Percentiles rank a stretch among this genome's conserved stretches.
Evolutionary conservation across 805 yeast genomes (phyloP).

Genomic region (Yarrowia porcina): DNA sequence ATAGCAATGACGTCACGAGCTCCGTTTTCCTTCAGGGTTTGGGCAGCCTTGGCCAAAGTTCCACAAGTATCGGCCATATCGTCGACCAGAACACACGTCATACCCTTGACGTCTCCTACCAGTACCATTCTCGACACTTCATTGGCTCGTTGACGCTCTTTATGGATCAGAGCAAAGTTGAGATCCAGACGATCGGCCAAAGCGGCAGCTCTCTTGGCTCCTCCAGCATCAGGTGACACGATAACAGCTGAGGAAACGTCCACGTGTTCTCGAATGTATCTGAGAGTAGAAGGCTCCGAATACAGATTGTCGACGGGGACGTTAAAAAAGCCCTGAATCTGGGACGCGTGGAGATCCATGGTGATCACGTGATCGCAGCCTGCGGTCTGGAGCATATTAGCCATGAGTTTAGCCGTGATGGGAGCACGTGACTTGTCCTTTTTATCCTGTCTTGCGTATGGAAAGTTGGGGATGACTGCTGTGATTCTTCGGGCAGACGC

Average conservation of each 20-base stretch:
- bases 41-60: constrained; percentile 91
- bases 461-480: constrained; percentile 92
- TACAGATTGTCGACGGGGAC: constrained; percentile 94
- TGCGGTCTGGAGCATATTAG: constrained; percentile 85
- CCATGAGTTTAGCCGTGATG: constrained; percentile 90
- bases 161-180: constrained; percentile 92
- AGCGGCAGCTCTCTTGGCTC: constrained; percentile 95
- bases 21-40: constrained; percentile 71
- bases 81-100: constrained; percentile 82
- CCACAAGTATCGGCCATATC: constrained; percentile 99
- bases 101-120: constrained; percentile 87
- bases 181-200: constrained; percentile 88
- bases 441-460: constrained; percentile 96
- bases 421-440: constrained; percentile 96
- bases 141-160: constrained; percentile 91
- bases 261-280: constrained; percentile 69
- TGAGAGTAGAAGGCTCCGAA: constrained; percentile 87
- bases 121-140: constrained; percentile 93
- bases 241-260: constrained; percentile 61
- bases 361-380: constrained; percentile 96
- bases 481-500: constrained; percentile 94
- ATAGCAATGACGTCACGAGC: constrained; percentile 87
- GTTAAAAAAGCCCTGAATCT: constrained; percentile 93
- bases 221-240: constrained; percentile 98
- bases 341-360: constrained; percentile 96